These are phyloP conservation scores for Hypoxylon trugodes DNA, from an alignment of 495 filamentous ascomycete genomes.

Conservation along the genomic window DNA sequence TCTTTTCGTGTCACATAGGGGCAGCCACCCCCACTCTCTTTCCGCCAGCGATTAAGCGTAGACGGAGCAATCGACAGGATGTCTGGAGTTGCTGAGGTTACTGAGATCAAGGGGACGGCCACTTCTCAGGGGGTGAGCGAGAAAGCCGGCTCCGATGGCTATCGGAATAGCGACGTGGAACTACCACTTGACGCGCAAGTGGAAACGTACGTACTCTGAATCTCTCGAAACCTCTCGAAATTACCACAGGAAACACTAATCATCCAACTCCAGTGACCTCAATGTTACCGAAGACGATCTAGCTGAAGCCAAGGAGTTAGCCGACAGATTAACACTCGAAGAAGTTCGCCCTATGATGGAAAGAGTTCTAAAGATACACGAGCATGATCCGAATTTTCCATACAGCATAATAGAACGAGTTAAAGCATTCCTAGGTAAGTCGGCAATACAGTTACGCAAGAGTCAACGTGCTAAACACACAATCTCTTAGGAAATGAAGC, in stretches of 20 bases:
- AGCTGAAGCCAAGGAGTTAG: conserved; percentile 45
- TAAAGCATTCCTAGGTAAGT: conserved; percentile 45
- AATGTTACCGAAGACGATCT: conserved; percentile 47
- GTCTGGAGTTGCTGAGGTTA: conserved; percentile 3
- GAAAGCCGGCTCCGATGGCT: conserved; percentile 6
- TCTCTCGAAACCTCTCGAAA: neutral
- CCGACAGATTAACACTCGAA: conserved; percentile 45
- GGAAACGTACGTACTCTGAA: conserved; percentile 20
- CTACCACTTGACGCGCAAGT: conserved; percentile 12
- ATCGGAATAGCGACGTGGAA: conserved; percentile 23
- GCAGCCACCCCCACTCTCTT: neutral
- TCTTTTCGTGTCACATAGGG: neutral
- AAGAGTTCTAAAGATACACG: conserved; percentile 45
- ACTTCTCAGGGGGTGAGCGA: conserved; percentile 13
- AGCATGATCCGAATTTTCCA: conserved; percentile 50
- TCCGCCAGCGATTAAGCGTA: too few species aligned
- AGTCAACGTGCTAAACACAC: neutral
- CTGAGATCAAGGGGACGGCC: conserved; percentile 16
- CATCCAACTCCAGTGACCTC: conserved; percentile 9
- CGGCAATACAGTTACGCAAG: neutral
- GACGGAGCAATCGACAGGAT: neutral
- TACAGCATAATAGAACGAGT: conserved; percentile 44
- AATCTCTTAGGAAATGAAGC: conserved; percentile 44
- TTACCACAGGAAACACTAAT: neutral
- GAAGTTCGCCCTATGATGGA: conserved; percentile 44